Base-by-base conservation (phyloP, 805 yeast genomes). In the Yarrowia hollandica region DNA sequence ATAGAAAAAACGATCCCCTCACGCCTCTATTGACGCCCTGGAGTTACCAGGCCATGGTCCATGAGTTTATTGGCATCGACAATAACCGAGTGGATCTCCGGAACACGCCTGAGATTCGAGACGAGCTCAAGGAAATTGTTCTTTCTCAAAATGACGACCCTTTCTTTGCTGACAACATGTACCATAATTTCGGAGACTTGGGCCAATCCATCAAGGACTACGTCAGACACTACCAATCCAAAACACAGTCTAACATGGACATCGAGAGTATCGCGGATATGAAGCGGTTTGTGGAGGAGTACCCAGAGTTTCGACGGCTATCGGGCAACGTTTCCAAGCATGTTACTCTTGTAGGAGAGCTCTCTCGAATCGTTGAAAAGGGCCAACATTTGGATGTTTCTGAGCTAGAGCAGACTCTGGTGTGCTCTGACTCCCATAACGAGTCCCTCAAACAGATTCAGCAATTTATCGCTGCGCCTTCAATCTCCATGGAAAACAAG, bases 21-120 rank as follows among this genome's bases (percentile, higher is more conserved):
- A 92, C 99, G 0, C 97, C 99, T 1, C 77, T 94, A 26, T 74
- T 94, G 50, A 82, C 86, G 35, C 99, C 98, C 1, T 94, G 99
- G 99, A 91, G 99, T 1, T 94, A 90, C 72, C 98, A 92, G 69
- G 88, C 97, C 1, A 92, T 94, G 98, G 89, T 94, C 15, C 96
- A 92, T 70, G 98, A 95, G 69, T 79, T 90, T 19, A 75, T 94
- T 26, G 96, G 92, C 1, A 88, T 94, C 61, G 74, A 77, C 30
- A 86, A 90, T 68, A 92, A 94, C 65, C 80, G 91, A 2, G 96
- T 90, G 4, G 86, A 83, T 64, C 70, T 91, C 31, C 75, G 84
- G 0, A 66, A 71, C 1, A 78, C 82, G 1, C 80, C 86, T 1
- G 82, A 79, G 64, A 73, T 83, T 61, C 71, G 83, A 62, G 72